Base-by-base conservation (phyloP, 352 stramenopile genomes). In the Globisporangium sylvaticum region DNA sequence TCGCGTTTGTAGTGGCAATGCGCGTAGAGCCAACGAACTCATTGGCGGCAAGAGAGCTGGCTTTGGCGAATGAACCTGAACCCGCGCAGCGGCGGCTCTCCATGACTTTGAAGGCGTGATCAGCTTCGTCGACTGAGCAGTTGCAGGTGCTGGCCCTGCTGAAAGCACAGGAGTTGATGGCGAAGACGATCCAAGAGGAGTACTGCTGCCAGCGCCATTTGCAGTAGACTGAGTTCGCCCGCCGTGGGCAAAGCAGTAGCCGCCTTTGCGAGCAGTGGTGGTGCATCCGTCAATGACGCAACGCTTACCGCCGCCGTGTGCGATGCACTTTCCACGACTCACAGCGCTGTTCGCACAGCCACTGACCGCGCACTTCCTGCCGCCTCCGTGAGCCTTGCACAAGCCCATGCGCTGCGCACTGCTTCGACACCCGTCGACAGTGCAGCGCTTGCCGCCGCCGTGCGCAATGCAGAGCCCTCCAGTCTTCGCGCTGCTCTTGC, bases 351-450 rank as follows among this genome's bases (percentile, higher is more conserved):
- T 94, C 42, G 60, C 64, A 60, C 89, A 96, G 15, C 60, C 73
- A 10, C 81, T 69, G 12, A 87, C 73, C n/a, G 68, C 71, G 59
- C 89, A 96, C 58, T 90, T 86, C 37, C 87, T 76, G 24, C 89
- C 89, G 29, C 89, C 89, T 37, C 89, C 89, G 69, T 96, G 89
- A 52, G 87, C 83, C 65, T 95, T 96, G 60, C 88, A 95, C 22
- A 94, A 73, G 31, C 88, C 88, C 61, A 94, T 84, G 42, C 88
- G 83, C 62, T 96, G 86, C 0, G 86, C 88, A 46, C 88, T 94
- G 73, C 83, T 94, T 14, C 78, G 80, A 53, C 86, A 94, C 14
- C 72, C 82, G 12, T 74, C 73, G 42, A 96, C 76, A 9, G 80
- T 91, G 66, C 87, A 94, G 22, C 87, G 83, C 70, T 95, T 94